Base-by-base conservation (phyloP, 352 stramenopile species). In the Detonula confervacea region DNA sequence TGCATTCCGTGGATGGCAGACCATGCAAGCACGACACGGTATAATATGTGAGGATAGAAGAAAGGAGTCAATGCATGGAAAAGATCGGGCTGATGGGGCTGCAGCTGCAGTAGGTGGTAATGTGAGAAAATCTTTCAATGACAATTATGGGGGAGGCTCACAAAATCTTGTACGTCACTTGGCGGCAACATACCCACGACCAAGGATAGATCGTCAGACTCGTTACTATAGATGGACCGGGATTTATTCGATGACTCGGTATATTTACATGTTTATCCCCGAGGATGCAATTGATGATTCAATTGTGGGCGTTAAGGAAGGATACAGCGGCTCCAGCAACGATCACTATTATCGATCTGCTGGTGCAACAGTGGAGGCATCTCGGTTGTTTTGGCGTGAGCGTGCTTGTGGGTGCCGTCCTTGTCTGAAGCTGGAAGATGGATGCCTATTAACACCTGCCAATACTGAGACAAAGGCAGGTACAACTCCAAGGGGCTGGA, bases 301-400 rank as follows among this genome's bases (percentile, higher is more conserved):
- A 33, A 33, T 57, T 35, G 47, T 57, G 3, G 18, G 3, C 8
- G 47, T 35, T 3, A 22, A 57, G 3, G 12, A n/a, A 5, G 47
- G 47, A 35, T 57, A 57, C 47, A 35, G 2, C 1, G 22, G 47
- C 8, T 57, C 47, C 22, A 57, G 47, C 47, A 57, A 57, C n/a
- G 47, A 57, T n/a, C 47, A 57, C 16, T 57, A 57, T 22, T 57
- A 57, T 12, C 20, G 47, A 35, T 57, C 47, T 35, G 1, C 33
- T 57, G 47, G 47, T 3, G 22, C 6, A 7, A 35, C 47, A 1
- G 6, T 35, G 4, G 47, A 57, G 47, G 22, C 47, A 35, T 30
- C 47, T 6, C 47, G 47, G 2, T 35, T 57, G 16, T 35, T n/a
- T 1, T 4, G 22, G 14, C 11, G 47, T 18, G 22, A 35, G 22